Conservation (phyloP, 352 stramenopile species). For the Phytophthora idaei region DNA sequence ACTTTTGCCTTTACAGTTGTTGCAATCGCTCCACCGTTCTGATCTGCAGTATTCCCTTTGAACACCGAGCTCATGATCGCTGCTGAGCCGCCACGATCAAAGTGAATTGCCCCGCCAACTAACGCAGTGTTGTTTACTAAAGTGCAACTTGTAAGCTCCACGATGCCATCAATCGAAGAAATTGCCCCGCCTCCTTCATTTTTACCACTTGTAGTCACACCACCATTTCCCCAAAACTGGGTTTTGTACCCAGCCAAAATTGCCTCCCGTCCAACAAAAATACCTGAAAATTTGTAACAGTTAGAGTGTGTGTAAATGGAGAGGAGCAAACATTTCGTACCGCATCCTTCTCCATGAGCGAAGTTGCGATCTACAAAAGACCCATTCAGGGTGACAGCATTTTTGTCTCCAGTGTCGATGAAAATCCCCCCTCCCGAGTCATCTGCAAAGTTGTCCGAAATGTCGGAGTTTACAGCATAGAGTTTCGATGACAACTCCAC, state of each 20-base stretch:
- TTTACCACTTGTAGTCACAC: conserved; percentile 52
- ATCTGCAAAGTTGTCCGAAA: conserved; percentile 58
- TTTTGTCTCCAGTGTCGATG: conserved; percentile 54
- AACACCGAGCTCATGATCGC: conserved; percentile 37
- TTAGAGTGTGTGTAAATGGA: no score
- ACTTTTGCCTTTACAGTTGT: conserved; percentile 25
- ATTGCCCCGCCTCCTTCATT: conserved; percentile 64
- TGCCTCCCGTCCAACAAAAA: conserved; percentile 60
- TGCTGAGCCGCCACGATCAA: conserved; percentile 41
- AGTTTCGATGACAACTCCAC: conserved; percentile 41
- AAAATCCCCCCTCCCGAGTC: conserved; percentile 65
- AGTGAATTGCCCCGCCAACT: conserved; percentile 48
- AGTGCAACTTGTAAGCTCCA: conserved; percentile 37
- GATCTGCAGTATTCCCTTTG: conserved; percentile 49
- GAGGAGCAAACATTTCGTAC: conserved; percentile 17
- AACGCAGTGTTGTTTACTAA: conserved; percentile 60
- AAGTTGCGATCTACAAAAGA: conserved; percentile 42
- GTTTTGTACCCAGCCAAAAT: conserved; percentile 26
- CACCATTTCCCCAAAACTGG: conserved; percentile 47
- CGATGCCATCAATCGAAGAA: conserved; percentile 41
- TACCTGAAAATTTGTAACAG: conserved; percentile 23
- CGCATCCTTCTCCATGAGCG: conserved; percentile 52
- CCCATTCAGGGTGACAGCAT: conserved; percentile 37
- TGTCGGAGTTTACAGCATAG: conserved; percentile 23
- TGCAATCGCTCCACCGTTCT: conserved; percentile 50